Conservation (phyloP, 2,329 filamentous ascomycete genomes). For the Diaporthe velutina region DNA sequence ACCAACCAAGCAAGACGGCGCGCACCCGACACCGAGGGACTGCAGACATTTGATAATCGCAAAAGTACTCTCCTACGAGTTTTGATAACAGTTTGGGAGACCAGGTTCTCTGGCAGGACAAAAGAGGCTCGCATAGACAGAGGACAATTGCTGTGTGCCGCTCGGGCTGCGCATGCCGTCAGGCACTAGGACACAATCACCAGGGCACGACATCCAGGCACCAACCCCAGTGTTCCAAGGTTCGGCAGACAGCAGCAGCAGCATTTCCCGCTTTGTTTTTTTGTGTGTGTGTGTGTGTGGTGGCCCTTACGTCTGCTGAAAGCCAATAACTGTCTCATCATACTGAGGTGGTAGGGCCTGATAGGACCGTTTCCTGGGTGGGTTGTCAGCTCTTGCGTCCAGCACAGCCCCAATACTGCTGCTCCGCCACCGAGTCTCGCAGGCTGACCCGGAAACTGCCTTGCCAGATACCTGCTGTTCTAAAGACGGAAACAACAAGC, state of each 20-base stretch:
- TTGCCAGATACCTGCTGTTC: conserved; percentile 40
- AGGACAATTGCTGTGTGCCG: conserved; percentile 8
- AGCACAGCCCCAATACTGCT: conserved; percentile 39
- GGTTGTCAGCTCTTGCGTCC: conserved; percentile 39
- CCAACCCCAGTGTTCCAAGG: conserved; percentile 22
- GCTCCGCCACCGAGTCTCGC: conserved; percentile 40
- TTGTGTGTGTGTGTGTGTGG: background rate
- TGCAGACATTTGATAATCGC: background rate
- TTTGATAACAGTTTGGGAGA: background rate
- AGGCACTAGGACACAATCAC: conserved; percentile 24
- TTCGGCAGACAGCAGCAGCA: conserved; percentile 24
- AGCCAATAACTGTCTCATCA: conserved; percentile 39
- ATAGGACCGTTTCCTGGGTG: conserved; percentile 39
- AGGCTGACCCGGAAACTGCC: conserved; percentile 41
- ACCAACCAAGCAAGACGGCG: background rate
- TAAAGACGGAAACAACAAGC: conserved; percentile 41
- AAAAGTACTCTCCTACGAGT: background rate
- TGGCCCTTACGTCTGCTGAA: conserved; percentile 28
- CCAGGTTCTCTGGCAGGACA: conserved; percentile 7
- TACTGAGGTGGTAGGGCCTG: conserved; percentile 33
- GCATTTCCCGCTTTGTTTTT: conserved; percentile 25
- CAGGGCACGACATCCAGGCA: conserved; percentile 37
- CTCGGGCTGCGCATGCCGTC: conserved; percentile 9
- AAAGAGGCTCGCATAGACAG: background rate
- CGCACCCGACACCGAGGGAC: background rate